phyloP scores from a whole-genome alignment of 768 basidiomycete species.

The Terana coerulea region DNA sequence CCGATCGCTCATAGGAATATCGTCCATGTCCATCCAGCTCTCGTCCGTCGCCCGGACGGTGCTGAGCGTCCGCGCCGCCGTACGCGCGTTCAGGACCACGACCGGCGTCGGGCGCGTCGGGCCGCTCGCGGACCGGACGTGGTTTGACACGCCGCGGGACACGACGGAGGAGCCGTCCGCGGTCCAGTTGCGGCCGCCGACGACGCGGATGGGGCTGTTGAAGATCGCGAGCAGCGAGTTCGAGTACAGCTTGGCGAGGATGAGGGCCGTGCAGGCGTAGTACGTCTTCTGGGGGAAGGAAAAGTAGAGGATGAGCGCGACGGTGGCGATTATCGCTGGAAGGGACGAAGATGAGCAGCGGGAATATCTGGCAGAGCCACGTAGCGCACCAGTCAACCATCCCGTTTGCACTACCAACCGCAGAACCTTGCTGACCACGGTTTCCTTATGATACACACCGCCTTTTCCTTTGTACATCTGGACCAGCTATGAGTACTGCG shows the following conservation, averaged over 20 bases:
- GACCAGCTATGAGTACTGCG: conserved; percentile 23
- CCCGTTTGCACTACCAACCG: conserved; percentile 1
- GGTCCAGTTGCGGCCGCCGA: too few relatives aligned
- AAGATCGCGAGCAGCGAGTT: conserved; percentile 2
- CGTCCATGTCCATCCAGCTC: too few relatives aligned
- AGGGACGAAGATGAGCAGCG: not conserved
- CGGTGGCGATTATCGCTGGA: not conserved
- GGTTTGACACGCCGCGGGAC: too few relatives aligned
- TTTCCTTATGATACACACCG: too few relatives aligned
- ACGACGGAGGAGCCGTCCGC: too few relatives aligned
- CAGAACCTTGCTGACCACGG: not conserved
- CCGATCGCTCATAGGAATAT: too few relatives aligned
- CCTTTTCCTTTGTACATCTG: too few relatives aligned
- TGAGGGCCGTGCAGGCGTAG: not conserved
- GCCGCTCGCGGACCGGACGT: too few relatives aligned
- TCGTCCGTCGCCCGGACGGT: too few relatives aligned
- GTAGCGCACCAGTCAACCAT: not conserved
- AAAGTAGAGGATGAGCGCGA: not conserved
- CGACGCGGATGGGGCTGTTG: conserved; percentile 1
- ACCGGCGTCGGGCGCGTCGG: too few relatives aligned
- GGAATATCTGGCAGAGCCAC: not conserved
- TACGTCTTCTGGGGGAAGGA: not conserved
- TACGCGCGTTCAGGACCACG: too few relatives aligned
- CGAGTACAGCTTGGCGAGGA: conserved; percentile 5
- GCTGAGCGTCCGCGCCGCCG: too few relatives aligned